Conservation (phyloP, 768 basidiomycete species). For the Boletus vermiculosoides region DNA sequence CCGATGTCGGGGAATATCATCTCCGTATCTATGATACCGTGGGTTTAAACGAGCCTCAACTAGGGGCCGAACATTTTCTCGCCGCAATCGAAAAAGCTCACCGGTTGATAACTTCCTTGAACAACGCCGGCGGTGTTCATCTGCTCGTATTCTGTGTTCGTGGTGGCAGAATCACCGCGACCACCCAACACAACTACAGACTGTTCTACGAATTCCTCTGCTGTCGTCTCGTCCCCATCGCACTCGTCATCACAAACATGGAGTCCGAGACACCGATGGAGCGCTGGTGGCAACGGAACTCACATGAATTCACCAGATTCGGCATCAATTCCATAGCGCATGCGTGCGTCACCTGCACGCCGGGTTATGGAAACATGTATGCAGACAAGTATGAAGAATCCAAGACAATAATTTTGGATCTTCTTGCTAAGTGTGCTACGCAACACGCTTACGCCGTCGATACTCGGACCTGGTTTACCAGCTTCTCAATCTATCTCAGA, state of each 20-base stretch:
- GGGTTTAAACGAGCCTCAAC: constrained; percentile 31
- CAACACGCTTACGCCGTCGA: constrained; percentile 21
- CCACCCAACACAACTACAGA: constrained; percentile 36
- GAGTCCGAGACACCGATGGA: constrained; percentile 36
- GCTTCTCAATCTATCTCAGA: constrained; percentile 25
- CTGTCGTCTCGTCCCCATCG: constrained; percentile 36
- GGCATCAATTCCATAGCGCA: constrained; percentile 25
- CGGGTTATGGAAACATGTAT: constrained; percentile 32
- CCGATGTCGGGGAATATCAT: constrained; percentile 9
- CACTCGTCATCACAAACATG: constrained; percentile 41
- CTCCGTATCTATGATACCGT: constrained; percentile 33
- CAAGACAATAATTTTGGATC: constrained; percentile 24
- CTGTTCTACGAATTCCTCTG: constrained; percentile 42
- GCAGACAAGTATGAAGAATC: constrained; percentile 39
- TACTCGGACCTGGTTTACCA: constrained; percentile 25
- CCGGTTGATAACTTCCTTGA: constrained; percentile 31
- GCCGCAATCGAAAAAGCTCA: constrained; percentile 31
- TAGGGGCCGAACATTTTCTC: constrained; percentile 22
- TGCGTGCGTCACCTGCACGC: constrained; percentile 34
- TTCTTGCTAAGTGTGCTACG: constrained; percentile 23
- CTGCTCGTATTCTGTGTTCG: constrained; percentile 41
- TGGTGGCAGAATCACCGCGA: constrained; percentile 37
- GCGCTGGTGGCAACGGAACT: constrained; percentile 34
- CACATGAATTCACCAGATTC: constrained; percentile 22
- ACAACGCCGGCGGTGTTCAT: constrained; percentile 32